phyloP scores from a whole-genome alignment of 1,139 yeast species.

The Blastobotrys malaysiensis region DNA sequence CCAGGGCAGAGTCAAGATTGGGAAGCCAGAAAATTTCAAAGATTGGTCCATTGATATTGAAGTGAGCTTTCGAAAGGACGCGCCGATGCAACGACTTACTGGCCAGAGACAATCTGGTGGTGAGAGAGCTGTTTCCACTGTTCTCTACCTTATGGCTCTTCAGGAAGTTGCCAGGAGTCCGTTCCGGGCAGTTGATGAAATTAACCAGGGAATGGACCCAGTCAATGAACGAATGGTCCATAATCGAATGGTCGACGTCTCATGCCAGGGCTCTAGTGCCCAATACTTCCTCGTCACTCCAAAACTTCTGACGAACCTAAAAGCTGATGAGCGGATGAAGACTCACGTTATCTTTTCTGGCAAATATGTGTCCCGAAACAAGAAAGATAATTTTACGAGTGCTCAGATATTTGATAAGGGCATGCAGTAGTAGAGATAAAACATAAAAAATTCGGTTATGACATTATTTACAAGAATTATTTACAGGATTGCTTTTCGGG shows the following conservation, averaged over 20 bases:
- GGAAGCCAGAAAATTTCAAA: slow-evolving; percentile 45
- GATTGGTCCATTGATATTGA: slow-evolving; percentile 82
- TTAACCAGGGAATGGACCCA: slow-evolving; percentile 98
- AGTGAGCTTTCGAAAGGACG: slow-evolving; percentile 78
- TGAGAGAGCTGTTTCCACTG: slow-evolving; percentile 93
- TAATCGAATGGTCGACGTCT: slow-evolving; percentile 76
- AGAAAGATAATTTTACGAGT: neutral
- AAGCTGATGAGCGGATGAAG: slow-evolving; percentile 76
- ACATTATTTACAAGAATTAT: neutral
- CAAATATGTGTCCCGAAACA: slow-evolving; percentile 21
- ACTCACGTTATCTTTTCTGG: slow-evolving; percentile 85
- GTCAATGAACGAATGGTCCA: slow-evolving; percentile 86
- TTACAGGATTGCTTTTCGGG: neutral
- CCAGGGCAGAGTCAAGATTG: slow-evolving; percentile 69
- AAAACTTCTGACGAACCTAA: slow-evolving; percentile 70
- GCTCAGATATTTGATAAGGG: neutral
- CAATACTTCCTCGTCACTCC: slow-evolving; percentile 95
- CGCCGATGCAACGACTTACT: slow-evolving; percentile 64
- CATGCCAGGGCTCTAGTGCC: slow-evolving; percentile 55
- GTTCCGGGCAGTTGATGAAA: slow-evolving; percentile 93
- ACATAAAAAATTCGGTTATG: too few species aligned
- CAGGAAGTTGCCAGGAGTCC: slow-evolving; percentile 92
- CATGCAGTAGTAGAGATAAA: neutral
- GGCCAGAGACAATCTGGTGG: slow-evolving; percentile 96
- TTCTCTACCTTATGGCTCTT: slow-evolving; percentile 80